A percentile compares a stretch with the other conserved stretches of the same genome.
Conservation (phyloP, 1,284 basidiomycete species). For the Leucoagaricus sp. region DNA sequence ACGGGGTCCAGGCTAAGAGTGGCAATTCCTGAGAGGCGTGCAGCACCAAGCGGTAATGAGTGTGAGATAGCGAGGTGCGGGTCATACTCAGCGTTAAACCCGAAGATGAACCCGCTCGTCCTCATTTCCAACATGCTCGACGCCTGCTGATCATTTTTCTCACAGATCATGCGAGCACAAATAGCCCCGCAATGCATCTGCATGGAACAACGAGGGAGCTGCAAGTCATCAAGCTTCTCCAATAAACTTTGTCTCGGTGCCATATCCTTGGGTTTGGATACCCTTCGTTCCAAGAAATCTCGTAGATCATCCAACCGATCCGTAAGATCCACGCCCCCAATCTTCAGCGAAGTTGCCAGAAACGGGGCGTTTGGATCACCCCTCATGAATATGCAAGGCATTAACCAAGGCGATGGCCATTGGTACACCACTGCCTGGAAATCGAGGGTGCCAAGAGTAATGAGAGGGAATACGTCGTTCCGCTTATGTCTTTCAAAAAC, state of each 20-base stretch:
- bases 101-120: conserved; percentile 44
- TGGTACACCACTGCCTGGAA: conserved; percentile 51
- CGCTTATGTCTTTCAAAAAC: conserved; percentile 39
- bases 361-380: conserved; percentile 64
- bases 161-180: conserved; percentile 49
- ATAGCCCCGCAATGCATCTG: conserved; percentile 49
- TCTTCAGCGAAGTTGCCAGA: conserved; percentile 48
- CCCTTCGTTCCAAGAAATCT: conserved; percentile 35
- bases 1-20: conserved; percentile 42
- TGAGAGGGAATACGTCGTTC: conserved; percentile 41
- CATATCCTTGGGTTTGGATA: conserved; percentile 17
- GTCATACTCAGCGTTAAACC: not conserved
- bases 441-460: conserved; percentile 44
- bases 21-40: conserved; percentile 40
- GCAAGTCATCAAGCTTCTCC: conserved; percentile 6
- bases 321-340: conserved; percentile 49
- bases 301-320: conserved; percentile 55
- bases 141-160: conserved; percentile 33
- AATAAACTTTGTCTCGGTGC: not conserved
- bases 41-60: conserved; percentile 19
- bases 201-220: conserved; percentile 10
- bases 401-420: conserved; percentile 60
- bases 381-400: conserved; percentile 47
- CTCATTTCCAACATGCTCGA: conserved; percentile 54
- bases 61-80: not conserved